Conservation (phyloP, 2,329 filamentous ascomycete genomes). For the Leptodontidium sp. region DNA sequence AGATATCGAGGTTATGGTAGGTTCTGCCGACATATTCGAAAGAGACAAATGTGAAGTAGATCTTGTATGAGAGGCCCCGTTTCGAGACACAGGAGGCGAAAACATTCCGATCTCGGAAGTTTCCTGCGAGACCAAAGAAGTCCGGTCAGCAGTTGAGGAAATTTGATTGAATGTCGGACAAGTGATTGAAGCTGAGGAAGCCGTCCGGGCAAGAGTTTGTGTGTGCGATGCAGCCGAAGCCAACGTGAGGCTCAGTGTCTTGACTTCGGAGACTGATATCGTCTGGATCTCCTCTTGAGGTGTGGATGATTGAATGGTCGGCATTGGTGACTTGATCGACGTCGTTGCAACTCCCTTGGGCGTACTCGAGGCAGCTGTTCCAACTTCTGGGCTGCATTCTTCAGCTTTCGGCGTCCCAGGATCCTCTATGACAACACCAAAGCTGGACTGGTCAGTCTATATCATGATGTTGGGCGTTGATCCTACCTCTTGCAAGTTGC, state of each 20-base stretch:
- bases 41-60: too few relatives aligned
- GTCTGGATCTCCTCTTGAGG: background rate
- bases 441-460: background rate
- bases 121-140: background rate
- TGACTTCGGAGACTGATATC: background rate
- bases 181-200: background rate
- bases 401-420: background rate
- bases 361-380: background rate
- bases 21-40: too few relatives aligned
- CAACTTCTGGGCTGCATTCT: background rate
- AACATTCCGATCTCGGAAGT: background rate
- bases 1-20: background rate
- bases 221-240: background rate
- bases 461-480: background rate
- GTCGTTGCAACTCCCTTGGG: too few relatives aligned
- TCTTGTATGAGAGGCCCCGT: background rate
- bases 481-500: background rate
- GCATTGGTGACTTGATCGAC: background rate
- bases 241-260: background rate
- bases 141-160: background rate
- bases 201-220: background rate
- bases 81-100: background rate
- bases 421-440: background rate
- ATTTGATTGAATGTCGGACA: background rate
- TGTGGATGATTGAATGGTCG: background rate